Conservation (phyloP, 2,329 filamentous ascomycete species). For the Orbilia oligospora region DNA sequence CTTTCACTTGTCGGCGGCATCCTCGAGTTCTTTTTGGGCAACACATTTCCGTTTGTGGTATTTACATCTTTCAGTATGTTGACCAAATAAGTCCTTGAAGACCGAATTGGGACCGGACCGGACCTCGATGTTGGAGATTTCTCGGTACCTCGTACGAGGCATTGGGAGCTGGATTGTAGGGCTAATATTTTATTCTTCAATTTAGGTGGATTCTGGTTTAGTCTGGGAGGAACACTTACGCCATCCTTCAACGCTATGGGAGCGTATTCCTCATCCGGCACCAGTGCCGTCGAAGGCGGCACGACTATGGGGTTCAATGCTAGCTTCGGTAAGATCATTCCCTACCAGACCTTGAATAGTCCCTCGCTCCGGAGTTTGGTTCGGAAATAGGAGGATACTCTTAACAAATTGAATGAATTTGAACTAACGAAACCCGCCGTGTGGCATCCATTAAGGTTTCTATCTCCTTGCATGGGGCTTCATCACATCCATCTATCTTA, state of each 20-base stretch:
- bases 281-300: slow-evolving; percentile 61
- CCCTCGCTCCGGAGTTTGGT: background rate
- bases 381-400: background rate
- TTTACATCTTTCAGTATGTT: slow-evolving; percentile 71
- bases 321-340: slow-evolving; percentile 47
- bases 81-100: background rate
- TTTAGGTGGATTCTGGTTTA: slow-evolving; percentile 71
- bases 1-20: slow-evolving; percentile 72
- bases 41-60: slow-evolving; percentile 74
- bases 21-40: slow-evolving; percentile 73
- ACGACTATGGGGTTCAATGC: slow-evolving; percentile 59
- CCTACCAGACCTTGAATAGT: background rate
- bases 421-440: slow-evolving; percentile 3
- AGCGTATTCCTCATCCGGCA: slow-evolving; percentile 67
- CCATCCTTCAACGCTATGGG: slow-evolving; percentile 72
- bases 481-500: slow-evolving; percentile 77
- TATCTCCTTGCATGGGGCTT: slow-evolving; percentile 77
- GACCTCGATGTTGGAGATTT: background rate
- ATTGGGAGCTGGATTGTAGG: background rate
- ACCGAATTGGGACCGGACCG: slow-evolving; percentile 56
- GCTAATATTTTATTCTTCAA: slow-evolving; percentile 11
- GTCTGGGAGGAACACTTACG: slow-evolving; percentile 72
- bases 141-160: slow-evolving; percentile 8
- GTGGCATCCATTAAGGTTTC: slow-evolving; percentile 67
- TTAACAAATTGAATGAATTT: background rate